Base-by-base conservation (phyloP, 345 rosid genomes). In the Leavenworthia alabamica region DNA sequence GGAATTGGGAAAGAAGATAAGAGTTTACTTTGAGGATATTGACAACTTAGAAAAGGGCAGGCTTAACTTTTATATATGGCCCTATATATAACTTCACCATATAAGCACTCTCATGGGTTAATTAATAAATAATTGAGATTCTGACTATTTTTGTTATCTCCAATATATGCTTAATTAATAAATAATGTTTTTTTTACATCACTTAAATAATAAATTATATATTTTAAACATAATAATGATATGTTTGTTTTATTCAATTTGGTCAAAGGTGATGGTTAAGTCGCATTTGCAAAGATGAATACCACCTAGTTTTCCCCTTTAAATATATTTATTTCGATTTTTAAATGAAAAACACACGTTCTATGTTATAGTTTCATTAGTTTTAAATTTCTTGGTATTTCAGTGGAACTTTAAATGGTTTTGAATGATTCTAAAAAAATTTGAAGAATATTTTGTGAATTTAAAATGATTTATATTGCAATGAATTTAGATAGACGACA, bases 11-110 rank as follows among this genome's bases (percentile, higher is more conserved):
- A n/a, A n/a, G n/a, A n/a, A n/a, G n/a, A n/a, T n/a, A n/a, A n/a
- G n/a, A n/a, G n/a, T n/a, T n/a, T n/a, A n/a, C n/a, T n/a, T n/a
- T n/a, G n/a, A n/a, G n/a, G n/a, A n/a, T n/a, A n/a, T n/a, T n/a
- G n/a, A n/a, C n/a, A n/a, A n/a, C n/a, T n/a, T n/a, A n/a, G n/a
- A n/a, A n/a, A n/a, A n/a, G n/a, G n/a, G n/a, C n/a, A n/a, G n/a
- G n/a, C n/a, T n/a, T n/a, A n/a, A n/a, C n/a, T n/a, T n/a, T n/a
- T n/a, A n/a, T n/a, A n/a, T n/a, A n/a, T n/a, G n/a, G n/a, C n/a
- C n/a, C n/a, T n/a, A n/a, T n/a, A n/a, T n/a, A n/a, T n/a, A n/a
- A 51, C 67, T 61, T 62, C 74, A 22, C 68, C 68, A 71, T 57
- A 41, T 56, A 63, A 2, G 46, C 8, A 47, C 32, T n/a, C n/a